A percentile compares a stretch with the other conserved stretches of the same genome.
Conservation (phyloP, 352 stramenopile genomes). For the Pythium folliculosum region DNA sequence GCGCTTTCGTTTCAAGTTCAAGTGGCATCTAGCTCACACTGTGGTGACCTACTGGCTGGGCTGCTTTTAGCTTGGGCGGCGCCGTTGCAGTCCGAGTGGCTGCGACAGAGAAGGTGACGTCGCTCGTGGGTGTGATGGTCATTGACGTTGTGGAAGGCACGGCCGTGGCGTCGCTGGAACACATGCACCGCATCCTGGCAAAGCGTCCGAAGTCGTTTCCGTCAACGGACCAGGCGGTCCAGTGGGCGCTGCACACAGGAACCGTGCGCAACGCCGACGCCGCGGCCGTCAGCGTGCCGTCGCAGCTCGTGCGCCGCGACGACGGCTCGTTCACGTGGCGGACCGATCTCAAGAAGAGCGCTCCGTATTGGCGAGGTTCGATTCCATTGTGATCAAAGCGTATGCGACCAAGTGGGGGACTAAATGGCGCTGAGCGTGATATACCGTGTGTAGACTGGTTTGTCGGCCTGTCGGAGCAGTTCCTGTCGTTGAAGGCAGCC, state of each 20-base stretch:
- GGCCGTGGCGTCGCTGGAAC: constrained; percentile 77
- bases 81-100: constrained; percentile 79
- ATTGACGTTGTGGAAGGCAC: constrained; percentile 90
- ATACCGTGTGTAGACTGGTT: constrained; percentile 63
- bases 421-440: too few relatives aligned
- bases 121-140: constrained; percentile 82
- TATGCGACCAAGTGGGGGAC: too few relatives aligned
- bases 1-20: too few relatives aligned
- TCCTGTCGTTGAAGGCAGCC: constrained; percentile 66
- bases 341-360: constrained; percentile 74
- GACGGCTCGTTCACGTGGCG: constrained; percentile 71
- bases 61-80: constrained; percentile 76
- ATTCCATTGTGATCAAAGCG: not conserved
- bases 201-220: constrained; percentile 69
- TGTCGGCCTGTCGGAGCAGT: constrained; percentile 80
- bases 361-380: constrained; percentile 77
- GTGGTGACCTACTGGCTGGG: too few relatives aligned
- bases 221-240: constrained; percentile 68
- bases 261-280: constrained; percentile 78
- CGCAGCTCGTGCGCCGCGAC: constrained; percentile 53
- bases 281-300: constrained; percentile 78
- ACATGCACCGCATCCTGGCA: constrained; percentile 83
- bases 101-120: constrained; percentile 52
- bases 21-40: too few relatives aligned
- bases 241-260: constrained; percentile 79